These are phyloP conservation scores for Sporopachydermia cereana DNA, from an alignment of 1,139 yeast species.

Conservation along the genomic window DNA sequence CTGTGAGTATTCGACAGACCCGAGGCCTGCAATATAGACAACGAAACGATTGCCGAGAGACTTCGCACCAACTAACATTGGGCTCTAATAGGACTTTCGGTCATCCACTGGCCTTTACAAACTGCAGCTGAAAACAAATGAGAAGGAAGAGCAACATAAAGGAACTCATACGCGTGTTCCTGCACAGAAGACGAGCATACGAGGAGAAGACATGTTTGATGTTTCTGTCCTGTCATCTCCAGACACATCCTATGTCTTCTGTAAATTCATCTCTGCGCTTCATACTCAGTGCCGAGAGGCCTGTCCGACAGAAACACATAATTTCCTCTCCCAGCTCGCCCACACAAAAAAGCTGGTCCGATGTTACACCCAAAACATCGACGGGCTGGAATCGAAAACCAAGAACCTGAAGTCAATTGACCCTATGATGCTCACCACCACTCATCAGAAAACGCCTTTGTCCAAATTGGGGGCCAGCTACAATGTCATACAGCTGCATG, in stretches of 20 bases:
- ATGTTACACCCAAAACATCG: constrained; percentile 76
- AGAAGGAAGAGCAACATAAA: neutral
- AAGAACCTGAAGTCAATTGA: neutral
- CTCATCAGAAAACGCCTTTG: neutral
- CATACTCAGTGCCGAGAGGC: constrained; percentile 55
- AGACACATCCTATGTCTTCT: constrained; percentile 53
- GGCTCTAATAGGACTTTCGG: constrained; percentile 51
- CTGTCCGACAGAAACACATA: constrained; percentile 74
- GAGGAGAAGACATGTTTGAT: constrained; percentile 88
- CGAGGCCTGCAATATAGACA: neutral
- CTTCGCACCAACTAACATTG: neutral
- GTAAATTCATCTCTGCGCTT: constrained; percentile 69
- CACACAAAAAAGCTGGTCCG: constrained; percentile 58
- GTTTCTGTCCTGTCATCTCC: constrained; percentile 64
- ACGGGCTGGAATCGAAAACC: constrained; percentile 42
- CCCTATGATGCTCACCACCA: neutral
- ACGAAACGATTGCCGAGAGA: neutral
- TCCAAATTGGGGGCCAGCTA: constrained; percentile 20
- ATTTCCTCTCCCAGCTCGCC: constrained; percentile 55
- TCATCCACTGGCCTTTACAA: constrained; percentile 76
- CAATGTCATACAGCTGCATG: constrained; percentile 81
- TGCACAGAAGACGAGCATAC: constrained; percentile 47
- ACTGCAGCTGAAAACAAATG: constrained; percentile 19
- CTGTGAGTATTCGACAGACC: constrained; percentile 23
- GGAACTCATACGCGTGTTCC: too few species aligned